A percentile compares a stretch with the other conserved stretches of the same genome.
phyloP scores from a whole-genome alignment of 345 rosid genomes.

The Clausena lansium region DNA sequence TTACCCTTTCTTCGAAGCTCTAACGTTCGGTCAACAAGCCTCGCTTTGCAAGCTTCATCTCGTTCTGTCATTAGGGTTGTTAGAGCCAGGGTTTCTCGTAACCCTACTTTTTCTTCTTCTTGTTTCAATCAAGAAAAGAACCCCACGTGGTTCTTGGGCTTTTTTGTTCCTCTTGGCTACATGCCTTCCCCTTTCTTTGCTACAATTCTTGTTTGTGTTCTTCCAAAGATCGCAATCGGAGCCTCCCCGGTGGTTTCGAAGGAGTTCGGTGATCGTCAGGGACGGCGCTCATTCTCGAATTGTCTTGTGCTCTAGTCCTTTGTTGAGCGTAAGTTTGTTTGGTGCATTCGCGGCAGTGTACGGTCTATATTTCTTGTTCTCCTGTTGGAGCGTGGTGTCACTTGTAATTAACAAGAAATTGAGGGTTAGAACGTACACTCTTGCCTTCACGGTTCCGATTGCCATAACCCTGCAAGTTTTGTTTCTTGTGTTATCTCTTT shows the following conservation, averaged over 20 bases:
- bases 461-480: slow-evolving; percentile 38
- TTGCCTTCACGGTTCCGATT: slow-evolving; percentile 32
- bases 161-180: slow-evolving; percentile 32
- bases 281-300: slow-evolving; percentile 10
- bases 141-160: slow-evolving; percentile 36
- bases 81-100: slow-evolving; percentile 57
- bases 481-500: slow-evolving; percentile 23
- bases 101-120: slow-evolving; percentile 54
- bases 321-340: slow-evolving; percentile 43
- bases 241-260: slow-evolving; percentile 26
- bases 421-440: slow-evolving; percentile 35
- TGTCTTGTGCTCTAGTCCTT: slow-evolving; percentile 48
- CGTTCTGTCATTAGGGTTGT: slow-evolving; percentile 53
- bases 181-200: slow-evolving; percentile 48
- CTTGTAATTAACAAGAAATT: slow-evolving; percentile 60
- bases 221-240: background rate
- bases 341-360: slow-evolving; percentile 42
- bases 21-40: slow-evolving; percentile 21
- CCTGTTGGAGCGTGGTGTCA: slow-evolving; percentile 44
- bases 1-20: slow-evolving; percentile 17
- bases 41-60: slow-evolving; percentile 44
- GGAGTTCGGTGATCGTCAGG: slow-evolving; percentile 24
- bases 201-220: slow-evolving; percentile 36
- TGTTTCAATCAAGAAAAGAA: slow-evolving; percentile 43
- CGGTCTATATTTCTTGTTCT: slow-evolving; percentile 33